Evolutionary conservation across 192 early-diverging fungal genomes (phyloP).

Genomic region (Coemansia sp.): DNA sequence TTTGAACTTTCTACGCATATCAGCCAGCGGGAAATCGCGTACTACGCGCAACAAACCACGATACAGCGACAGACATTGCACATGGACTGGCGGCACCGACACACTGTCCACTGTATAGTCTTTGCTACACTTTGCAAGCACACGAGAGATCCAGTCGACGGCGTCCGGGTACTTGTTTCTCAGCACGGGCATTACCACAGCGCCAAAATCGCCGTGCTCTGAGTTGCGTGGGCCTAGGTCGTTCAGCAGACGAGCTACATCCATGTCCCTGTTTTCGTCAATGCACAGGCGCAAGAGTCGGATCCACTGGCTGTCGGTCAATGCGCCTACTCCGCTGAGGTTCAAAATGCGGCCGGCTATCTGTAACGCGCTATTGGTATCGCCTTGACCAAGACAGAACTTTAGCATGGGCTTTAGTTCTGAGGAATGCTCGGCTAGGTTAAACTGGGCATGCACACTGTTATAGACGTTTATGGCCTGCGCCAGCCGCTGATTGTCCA

Average conservation of each 20-base stretch:
- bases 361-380: neutral
- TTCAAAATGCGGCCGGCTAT: constrained; percentile 10
- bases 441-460: constrained; percentile 11
- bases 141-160: neutral
- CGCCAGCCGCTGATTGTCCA: constrained; percentile 19
- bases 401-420: constrained; percentile 14
- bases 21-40: constrained; percentile 16
- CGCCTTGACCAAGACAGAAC: constrained; percentile 7
- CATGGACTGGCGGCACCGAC: neutral
- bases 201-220: neutral
- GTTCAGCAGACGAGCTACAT: neutral
- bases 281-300: constrained; percentile 7
- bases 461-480: constrained; percentile 25
- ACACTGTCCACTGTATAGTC: neutral
- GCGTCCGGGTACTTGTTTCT: neutral
- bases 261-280: neutral
- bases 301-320: constrained; percentile 17
- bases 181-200: neutral
- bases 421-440: neutral
- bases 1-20: constrained; percentile 32
- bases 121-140: neutral
- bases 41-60: constrained; percentile 20
- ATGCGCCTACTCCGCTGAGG: constrained; percentile 5
- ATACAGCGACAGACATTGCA: constrained; percentile 28
- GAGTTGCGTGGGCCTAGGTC: neutral